Conservation (phyloP, 148 eudicot species). For the Rheum nobile region DNA sequence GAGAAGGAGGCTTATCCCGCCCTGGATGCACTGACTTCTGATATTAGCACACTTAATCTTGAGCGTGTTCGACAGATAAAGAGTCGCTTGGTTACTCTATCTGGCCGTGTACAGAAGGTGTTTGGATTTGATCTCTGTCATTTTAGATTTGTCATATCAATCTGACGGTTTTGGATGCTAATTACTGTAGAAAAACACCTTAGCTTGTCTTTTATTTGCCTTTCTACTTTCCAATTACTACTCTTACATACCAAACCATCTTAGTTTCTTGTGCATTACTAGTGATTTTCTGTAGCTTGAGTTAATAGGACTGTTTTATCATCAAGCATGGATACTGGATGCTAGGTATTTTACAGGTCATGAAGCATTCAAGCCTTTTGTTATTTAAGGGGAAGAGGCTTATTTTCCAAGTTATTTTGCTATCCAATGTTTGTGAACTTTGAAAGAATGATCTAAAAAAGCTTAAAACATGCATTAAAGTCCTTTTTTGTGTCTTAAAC, state of each 20-base stretch:
- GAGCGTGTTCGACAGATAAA: conserved; percentile 60
- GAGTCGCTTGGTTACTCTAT: conserved; percentile 44
- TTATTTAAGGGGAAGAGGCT: too few species aligned
- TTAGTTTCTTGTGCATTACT: background rate
- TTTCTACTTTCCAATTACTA: background rate
- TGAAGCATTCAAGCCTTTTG: too few species aligned
- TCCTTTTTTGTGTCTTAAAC: too few species aligned
- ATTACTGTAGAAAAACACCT: background rate
- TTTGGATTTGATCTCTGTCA: background rate
- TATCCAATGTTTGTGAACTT: too few species aligned
- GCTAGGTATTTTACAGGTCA: too few species aligned
- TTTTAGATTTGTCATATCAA: background rate
- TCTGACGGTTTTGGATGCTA: background rate
- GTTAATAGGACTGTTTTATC: too few species aligned
- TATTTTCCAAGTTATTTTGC: too few species aligned
- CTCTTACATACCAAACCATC: background rate
- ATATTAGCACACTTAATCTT: conserved; percentile 53
- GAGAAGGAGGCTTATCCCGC: conserved; percentile 61
- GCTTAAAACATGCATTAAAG: too few species aligned
- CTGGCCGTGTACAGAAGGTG: conserved; percentile 67
- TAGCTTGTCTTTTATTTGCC: background rate
- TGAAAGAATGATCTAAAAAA: too few species aligned
- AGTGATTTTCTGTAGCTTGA: too few species aligned
- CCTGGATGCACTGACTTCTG: conserved; percentile 42
- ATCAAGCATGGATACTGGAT: too few species aligned